These are phyloP conservation scores for Naganishia sp. DNA, from an alignment of 1,284 basidiomycete genomes.

Conservation along the genomic window DNA sequence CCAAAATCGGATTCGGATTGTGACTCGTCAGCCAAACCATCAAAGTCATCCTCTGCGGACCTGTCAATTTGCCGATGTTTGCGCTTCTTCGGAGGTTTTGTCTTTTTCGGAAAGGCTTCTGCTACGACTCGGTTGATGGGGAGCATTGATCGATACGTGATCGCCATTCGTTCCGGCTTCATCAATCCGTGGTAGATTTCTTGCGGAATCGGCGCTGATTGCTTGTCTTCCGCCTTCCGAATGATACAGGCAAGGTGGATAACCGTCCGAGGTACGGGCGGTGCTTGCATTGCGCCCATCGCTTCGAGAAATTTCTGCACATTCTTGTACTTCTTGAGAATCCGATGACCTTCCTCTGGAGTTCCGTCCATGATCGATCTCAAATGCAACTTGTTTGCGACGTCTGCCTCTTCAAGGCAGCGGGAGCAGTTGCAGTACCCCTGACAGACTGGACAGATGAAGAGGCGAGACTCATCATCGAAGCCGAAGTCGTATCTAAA, in stretches of 20 bases:
- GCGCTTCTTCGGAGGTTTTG: constrained; percentile 24
- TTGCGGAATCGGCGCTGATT: constrained; percentile 28
- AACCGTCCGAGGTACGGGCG: constrained; percentile 18
- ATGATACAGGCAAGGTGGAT: constrained; percentile 30
- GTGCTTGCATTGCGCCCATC: constrained; percentile 30
- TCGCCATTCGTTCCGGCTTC: constrained; percentile 34
- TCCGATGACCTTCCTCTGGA: constrained; percentile 16
- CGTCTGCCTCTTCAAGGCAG: constrained; percentile 44
- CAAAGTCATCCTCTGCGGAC: constrained; percentile 19
- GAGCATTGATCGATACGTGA: constrained; percentile 43
- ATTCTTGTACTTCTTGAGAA: constrained; percentile 22
- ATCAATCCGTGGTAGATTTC: constrained; percentile 35
- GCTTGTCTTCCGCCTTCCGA: constrained; percentile 27
- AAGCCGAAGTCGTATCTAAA: constrained; percentile 49
- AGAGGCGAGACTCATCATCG: constrained; percentile 45
- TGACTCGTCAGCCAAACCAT: neutral
- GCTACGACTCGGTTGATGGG: constrained; percentile 39
- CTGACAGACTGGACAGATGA: constrained; percentile 49
- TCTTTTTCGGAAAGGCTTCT: constrained; percentile 28
- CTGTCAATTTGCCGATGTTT: constrained; percentile 15
- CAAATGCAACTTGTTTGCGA: constrained; percentile 40
- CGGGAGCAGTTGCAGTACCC: constrained; percentile 47
- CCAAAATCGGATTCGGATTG: constrained; percentile 7
- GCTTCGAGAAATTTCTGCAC: constrained; percentile 32
- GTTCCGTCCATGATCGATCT: constrained; percentile 15